phyloP scores from a whole-genome alignment of 495 filamentous ascomycete genomes.

The Penicillium soppii region DNA sequence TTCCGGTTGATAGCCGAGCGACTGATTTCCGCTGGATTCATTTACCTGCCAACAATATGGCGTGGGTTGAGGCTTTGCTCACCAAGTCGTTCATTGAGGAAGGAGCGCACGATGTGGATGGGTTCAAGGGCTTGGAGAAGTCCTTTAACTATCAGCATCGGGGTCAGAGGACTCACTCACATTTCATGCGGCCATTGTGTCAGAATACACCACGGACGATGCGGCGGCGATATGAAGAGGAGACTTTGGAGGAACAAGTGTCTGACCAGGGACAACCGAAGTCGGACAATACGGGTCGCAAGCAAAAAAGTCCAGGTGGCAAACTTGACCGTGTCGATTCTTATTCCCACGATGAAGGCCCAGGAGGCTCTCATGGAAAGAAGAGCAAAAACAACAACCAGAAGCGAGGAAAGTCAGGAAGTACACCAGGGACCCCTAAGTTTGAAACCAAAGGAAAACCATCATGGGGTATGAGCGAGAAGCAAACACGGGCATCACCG shows the following conservation, averaged over 20 bases:
- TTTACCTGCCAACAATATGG: constrained; percentile 63
- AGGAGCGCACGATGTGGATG: constrained; percentile 62
- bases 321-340: constrained; percentile 32
- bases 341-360: constrained; percentile 34
- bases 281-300: constrained; percentile 16
- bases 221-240: constrained; percentile 37
- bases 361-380: constrained; percentile 30
- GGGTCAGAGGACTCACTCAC: constrained; percentile 59
- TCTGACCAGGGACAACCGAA: constrained; percentile 13
- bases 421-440: constrained; percentile 32
- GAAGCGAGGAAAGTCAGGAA: constrained; percentile 42
- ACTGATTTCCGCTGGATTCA: constrained; percentile 71
- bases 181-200: constrained; percentile 66
- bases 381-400: constrained; percentile 30
- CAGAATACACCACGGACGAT: constrained; percentile 54
- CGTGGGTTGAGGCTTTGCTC: constrained; percentile 60
- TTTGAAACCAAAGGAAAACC: constrained; percentile 39
- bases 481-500: constrained; percentile 15
- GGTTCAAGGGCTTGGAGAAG: constrained; percentile 65
- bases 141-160: constrained; percentile 65
- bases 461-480: constrained; percentile 19
- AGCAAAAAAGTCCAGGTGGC: constrained; percentile 25
- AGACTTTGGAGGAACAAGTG: constrained; percentile 31
- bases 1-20: constrained; percentile 52
- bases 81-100: constrained; percentile 69